phyloP scores from a whole-genome alignment of 2,329 filamentous ascomycete genomes.

The Cyanodermella asteris region DNA sequence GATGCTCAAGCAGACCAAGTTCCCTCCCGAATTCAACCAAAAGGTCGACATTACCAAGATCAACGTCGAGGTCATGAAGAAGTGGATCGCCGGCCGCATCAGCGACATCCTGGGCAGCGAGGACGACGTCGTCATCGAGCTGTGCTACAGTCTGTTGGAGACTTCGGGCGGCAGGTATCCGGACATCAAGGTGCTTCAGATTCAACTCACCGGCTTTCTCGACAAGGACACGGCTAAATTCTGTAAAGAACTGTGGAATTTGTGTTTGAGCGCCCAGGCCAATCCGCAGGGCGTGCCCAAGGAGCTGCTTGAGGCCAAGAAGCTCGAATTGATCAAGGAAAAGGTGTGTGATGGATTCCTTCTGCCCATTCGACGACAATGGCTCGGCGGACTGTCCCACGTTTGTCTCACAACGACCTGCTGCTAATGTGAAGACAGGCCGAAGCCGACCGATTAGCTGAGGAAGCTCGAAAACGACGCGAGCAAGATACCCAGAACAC shows the following conservation, averaged over 20 bases:
- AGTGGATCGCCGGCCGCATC: slow-evolving; percentile 88
- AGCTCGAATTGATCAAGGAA: slow-evolving; percentile 80
- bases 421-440: slow-evolving; percentile 36
- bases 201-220: slow-evolving; percentile 83
- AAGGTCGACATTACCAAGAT: slow-evolving; percentile 97
- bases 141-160: slow-evolving; percentile 50
- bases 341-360: slow-evolving; percentile 36
- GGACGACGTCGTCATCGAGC: slow-evolving; percentile 87
- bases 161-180: slow-evolving; percentile 48
- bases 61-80: slow-evolving; percentile 94
- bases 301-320: slow-evolving; percentile 88
- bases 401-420: neutral
- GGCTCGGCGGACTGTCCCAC: slow-evolving; percentile 3
- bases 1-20: slow-evolving; percentile 76
- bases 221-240: slow-evolving; percentile 78
- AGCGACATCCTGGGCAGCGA: slow-evolving; percentile 75
- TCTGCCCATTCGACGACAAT: neutral
- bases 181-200: slow-evolving; percentile 87
- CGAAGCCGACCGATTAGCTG: slow-evolving; percentile 60
- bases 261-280: slow-evolving; percentile 73
- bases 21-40: slow-evolving; percentile 75
- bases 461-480: slow-evolving; percentile 48
- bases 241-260: slow-evolving; percentile 82
- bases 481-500: slow-evolving; percentile 53
- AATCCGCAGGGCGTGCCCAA: slow-evolving; percentile 83